phyloP scores from a whole-genome alignment of 2,329 filamentous ascomycete species.

The Chaetothyriales sp. region DNA sequence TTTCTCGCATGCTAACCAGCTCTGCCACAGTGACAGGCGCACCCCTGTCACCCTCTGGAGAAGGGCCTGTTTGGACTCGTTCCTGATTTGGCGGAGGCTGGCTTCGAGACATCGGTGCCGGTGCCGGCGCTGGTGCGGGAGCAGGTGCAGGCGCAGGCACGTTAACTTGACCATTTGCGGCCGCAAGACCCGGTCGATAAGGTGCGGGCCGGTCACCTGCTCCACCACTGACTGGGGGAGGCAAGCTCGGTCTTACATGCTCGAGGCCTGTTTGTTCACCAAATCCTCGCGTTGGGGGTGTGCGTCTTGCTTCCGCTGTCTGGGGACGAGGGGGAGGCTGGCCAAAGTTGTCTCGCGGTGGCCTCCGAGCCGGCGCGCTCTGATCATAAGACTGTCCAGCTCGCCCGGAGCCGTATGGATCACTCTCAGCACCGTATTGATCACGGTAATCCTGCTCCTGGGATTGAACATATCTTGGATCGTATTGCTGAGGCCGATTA shows the following conservation, averaged over 20 bases:
- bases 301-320: constrained; percentile 5
- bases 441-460: constrained; percentile 7
- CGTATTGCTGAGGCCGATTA: constrained; percentile 4
- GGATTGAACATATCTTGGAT: constrained; percentile 14
- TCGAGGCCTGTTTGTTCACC: not conserved
- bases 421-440: constrained; percentile 1
- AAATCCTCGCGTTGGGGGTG: not conserved
- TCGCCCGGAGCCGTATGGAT: not conserved
- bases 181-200: constrained; percentile 8
- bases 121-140: not conserved
- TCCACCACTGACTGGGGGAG: not conserved
- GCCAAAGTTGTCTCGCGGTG: constrained; percentile 8
- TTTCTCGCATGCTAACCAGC: constrained; percentile 56
- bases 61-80: constrained; percentile 1
- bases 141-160: not conserved
- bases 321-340: constrained; percentile 16
- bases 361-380: constrained; percentile 7
- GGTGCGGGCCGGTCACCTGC: constrained; percentile 12
- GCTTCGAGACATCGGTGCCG: not conserved
- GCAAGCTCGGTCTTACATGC: not conserved
- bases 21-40: constrained; percentile 58
- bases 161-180: not conserved
- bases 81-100: not conserved
- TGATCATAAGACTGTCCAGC: constrained; percentile 4
- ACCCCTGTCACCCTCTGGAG: not conserved